A percentile compares a stretch with the other conserved stretches of the same genome.
These are phyloP conservation scores for Yamadazyma trypodendri DNA, from an alignment of 1,139 yeast genomes.

Conservation along the genomic window DNA sequence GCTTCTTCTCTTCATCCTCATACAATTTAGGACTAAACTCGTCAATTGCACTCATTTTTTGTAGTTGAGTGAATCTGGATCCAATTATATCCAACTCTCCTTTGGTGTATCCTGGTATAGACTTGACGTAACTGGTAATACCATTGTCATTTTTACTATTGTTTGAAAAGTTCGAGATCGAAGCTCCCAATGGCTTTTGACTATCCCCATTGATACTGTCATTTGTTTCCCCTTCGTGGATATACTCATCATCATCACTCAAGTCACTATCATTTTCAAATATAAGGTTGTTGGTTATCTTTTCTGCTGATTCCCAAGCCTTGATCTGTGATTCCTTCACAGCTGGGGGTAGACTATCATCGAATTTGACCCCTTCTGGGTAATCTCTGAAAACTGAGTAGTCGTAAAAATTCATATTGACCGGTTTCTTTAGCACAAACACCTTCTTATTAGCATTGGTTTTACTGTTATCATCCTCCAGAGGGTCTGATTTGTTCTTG, in stretches of 20 bases:
- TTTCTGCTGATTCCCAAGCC: slow-evolving; percentile 51
- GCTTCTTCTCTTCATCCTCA: slow-evolving; percentile 30
- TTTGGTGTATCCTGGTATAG: slow-evolving; percentile 44
- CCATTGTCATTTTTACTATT: not conserved
- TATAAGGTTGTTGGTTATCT: slow-evolving; percentile 34
- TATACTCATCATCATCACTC: slow-evolving; percentile 27
- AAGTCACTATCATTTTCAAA: slow-evolving; percentile 33
- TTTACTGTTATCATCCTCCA: slow-evolving; percentile 10
- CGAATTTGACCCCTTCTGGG: slow-evolving; percentile 18
- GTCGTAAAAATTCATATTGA: slow-evolving; percentile 23
- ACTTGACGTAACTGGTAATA: slow-evolving; percentile 15
- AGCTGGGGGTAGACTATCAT: slow-evolving; percentile 23
- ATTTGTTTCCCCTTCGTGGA: slow-evolving; percentile 19
- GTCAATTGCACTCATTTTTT: slow-evolving; percentile 5
- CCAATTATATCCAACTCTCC: slow-evolving; percentile 32
- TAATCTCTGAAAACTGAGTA: slow-evolving; percentile 26
- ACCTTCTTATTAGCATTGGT: slow-evolving; percentile 11
- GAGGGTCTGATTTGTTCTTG: slow-evolving; percentile 4
- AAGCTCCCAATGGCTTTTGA: slow-evolving; percentile 2
- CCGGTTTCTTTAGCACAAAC: slow-evolving; percentile 19
- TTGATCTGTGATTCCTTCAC: slow-evolving; percentile 39
- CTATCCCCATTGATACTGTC: slow-evolving; percentile 12
- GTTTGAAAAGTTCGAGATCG: not conserved
- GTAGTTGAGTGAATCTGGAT: slow-evolving; percentile 9
- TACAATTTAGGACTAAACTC: slow-evolving; percentile 8